Evolutionary conservation across 148 eudicot species (phyloP).

Genomic region (Vaccinium myrtillus): DNA sequence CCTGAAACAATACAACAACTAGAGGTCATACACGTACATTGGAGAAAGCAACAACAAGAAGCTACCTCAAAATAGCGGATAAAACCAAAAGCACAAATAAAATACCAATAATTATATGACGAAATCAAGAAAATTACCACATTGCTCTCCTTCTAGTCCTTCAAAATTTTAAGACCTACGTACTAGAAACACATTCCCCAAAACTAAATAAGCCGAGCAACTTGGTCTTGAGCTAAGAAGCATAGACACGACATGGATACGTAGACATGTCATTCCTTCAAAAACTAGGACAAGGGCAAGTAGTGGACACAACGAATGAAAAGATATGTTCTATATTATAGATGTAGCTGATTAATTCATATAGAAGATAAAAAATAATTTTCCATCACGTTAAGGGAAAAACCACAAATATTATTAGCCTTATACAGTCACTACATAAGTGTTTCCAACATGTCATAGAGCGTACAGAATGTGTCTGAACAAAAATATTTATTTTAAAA

Average conservation of each 20-base stretch:
- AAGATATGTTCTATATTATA: neutral
- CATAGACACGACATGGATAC: neutral
- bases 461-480: neutral
- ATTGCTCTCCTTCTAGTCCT: neutral
- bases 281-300: neutral
- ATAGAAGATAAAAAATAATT: neutral
- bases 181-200: neutral
- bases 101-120: neutral
- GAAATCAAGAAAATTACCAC: neutral
- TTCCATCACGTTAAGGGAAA: neutral
- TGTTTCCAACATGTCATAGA: neutral
- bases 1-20: constrained; percentile 42
- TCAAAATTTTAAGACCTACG: neutral
- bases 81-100: neutral
- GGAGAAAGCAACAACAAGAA: neutral
- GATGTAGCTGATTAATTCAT: neutral
- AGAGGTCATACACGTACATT: neutral
- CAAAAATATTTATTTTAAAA: neutral
- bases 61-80: neutral
- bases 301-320: neutral
- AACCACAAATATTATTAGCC: neutral
- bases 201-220: neutral
- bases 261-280: neutral
- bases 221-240: neutral
- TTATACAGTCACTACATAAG: neutral